Conservation (phyloP, 2,329 filamentous ascomycete genomes). For the Sclerotinia borealis region DNA sequence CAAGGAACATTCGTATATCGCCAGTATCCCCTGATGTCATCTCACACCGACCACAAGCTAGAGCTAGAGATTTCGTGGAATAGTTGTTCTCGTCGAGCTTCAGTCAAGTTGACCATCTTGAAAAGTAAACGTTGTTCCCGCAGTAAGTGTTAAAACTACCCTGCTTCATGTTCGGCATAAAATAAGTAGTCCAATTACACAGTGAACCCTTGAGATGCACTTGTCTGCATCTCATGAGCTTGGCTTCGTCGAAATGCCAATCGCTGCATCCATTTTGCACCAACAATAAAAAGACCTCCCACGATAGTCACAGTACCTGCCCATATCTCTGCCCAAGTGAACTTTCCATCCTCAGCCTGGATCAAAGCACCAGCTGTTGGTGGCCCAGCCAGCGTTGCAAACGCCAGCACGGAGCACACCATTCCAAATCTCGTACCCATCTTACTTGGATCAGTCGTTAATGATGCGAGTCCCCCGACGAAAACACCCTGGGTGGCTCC, state of each 20-base stretch:
- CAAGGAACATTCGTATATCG: too few species aligned
- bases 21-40: too few species aligned
- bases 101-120: too few species aligned
- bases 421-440: constrained; percentile 52
- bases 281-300: background rate
- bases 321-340: constrained; percentile 6
- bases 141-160: too few species aligned
- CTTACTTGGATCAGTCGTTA: constrained; percentile 46
- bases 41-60: too few species aligned
- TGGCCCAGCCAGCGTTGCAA: constrained; percentile 11
- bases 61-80: too few species aligned
- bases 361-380: constrained; percentile 12
- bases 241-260: background rate
- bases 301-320: constrained; percentile 3
- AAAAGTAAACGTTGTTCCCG: too few species aligned
- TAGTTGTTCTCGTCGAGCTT: too few species aligned
- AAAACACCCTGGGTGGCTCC: constrained; percentile 45
- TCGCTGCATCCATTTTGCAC: background rate
- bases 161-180: too few species aligned
- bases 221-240: background rate
- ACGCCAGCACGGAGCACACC: constrained; percentile 36
- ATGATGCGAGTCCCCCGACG: constrained; percentile 41
- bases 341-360: background rate
- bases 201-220: too few species aligned
- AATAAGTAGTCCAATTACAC: too few species aligned